Evolutionary conservation across 495 filamentous ascomycete genomes (phyloP).

Genomic region (Penicillium daleae): DNA sequence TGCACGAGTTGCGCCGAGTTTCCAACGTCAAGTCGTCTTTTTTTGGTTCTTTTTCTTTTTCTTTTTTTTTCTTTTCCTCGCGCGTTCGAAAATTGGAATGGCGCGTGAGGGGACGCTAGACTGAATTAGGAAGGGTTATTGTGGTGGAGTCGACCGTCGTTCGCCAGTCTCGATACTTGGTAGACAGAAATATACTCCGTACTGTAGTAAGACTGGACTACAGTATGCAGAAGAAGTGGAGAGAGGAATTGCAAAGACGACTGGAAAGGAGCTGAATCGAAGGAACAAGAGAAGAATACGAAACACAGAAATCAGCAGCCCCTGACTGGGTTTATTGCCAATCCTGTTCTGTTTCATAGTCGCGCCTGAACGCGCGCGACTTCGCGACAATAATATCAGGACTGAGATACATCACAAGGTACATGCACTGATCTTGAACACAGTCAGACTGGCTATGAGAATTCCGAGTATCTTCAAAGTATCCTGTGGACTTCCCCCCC

Average conservation of each 20-base stretch:
- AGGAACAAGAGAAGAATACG: neutral
- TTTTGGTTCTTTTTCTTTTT: slow-evolving; percentile 1
- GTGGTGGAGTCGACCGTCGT: neutral
- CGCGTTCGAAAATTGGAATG: slow-evolving; percentile 33
- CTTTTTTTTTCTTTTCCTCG: slow-evolving; percentile 24
- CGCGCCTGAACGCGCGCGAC: slow-evolving; percentile 24
- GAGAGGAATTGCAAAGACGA: neutral
- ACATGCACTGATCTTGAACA: neutral
- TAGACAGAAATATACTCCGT: no score
- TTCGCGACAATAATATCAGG: neutral
- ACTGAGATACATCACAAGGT: neutral
- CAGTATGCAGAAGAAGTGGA: neutral
- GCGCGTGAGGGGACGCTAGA: slow-evolving; percentile 30
- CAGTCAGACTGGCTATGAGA: neutral
- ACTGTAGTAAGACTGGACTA: neutral
- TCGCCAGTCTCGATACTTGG: neutral
- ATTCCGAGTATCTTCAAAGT: neutral
- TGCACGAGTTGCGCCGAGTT: slow-evolving; percentile 13
- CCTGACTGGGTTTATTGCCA: neutral
- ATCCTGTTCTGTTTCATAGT: slow-evolving; percentile 23
- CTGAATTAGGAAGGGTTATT: slow-evolving; percentile 19
- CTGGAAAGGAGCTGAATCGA: neutral
- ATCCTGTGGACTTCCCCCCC: neutral
- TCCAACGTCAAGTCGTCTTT: slow-evolving; percentile 7
- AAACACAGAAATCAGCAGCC: neutral